A percentile compares a stretch with the other conserved stretches of the same genome.
These are phyloP conservation scores for Cicer pinnatifidum DNA, from an alignment of 306 rosid species.

Conservation along the genomic window DNA sequence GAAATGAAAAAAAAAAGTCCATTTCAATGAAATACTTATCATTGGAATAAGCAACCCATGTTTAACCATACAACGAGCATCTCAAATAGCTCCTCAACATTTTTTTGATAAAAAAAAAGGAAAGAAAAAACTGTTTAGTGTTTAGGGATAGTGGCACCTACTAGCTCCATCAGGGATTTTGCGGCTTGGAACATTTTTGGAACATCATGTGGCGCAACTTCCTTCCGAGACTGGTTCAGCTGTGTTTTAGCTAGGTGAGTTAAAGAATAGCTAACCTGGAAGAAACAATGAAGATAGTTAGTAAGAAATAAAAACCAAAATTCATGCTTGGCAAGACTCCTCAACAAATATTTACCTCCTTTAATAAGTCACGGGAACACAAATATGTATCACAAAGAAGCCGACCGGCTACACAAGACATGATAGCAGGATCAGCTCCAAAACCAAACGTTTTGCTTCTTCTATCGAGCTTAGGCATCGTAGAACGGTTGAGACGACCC, in stretches of 20 bases:
- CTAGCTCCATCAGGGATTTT: conserved; percentile 80
- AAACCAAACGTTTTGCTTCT: conserved; percentile 71
- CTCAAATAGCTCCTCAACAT: not conserved
- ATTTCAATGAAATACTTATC: conserved; percentile 1
- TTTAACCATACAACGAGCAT: conserved; percentile 11
- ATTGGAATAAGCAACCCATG: conserved; percentile 17
- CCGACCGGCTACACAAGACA: conserved; percentile 94
- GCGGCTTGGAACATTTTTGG: conserved; percentile 74
- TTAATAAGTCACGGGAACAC: conserved; percentile 88
- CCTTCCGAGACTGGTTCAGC: conserved; percentile 86
- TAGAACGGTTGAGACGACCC: conserved; percentile 89
- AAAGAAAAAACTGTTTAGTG: conserved; percentile 13
- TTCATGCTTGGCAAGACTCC: conserved; percentile 21
- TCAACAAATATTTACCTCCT: conserved; percentile 69
- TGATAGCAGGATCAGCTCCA: conserved; percentile 90
- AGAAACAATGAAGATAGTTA: conserved; percentile 44
- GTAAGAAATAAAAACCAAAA: conserved; percentile 43
- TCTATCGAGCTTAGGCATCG: conserved; percentile 83
- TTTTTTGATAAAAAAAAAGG: not conserved
- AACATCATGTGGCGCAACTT: conserved; percentile 82
- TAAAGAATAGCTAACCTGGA: conserved; percentile 92
- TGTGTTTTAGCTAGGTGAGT: conserved; percentile 87
- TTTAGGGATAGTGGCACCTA: conserved; percentile 50
- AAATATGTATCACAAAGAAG: conserved; percentile 91
- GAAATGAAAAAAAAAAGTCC: conserved; percentile 3